A percentile compares a stretch with the other conserved stretches of the same genome.
phyloP scores from a whole-genome alignment of 2,329 filamentous ascomycete genomes.

The Blastomyces parvus region DNA sequence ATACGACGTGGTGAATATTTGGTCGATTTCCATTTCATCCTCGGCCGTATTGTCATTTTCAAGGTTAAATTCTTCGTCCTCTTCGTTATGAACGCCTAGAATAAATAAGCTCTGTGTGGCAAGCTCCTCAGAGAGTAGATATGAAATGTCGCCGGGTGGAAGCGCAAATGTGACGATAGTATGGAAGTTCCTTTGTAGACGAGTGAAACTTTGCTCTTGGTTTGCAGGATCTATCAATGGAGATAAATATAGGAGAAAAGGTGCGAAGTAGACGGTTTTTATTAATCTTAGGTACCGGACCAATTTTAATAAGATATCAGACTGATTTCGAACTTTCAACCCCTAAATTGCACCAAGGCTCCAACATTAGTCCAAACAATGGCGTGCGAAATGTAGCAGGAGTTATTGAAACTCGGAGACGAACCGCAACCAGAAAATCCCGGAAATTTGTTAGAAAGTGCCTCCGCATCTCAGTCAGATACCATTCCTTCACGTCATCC shows the following conservation, averaged over 20 bases:
- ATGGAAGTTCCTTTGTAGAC: slow-evolving; percentile 37
- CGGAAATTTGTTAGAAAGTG: slow-evolving; percentile 36
- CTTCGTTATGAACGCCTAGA: slow-evolving; percentile 30
- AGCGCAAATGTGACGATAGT: slow-evolving; percentile 42
- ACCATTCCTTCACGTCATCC: slow-evolving; percentile 34
- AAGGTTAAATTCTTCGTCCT: slow-evolving; percentile 9
- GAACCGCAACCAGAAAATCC: slow-evolving; percentile 27
- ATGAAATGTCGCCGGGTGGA: slow-evolving; percentile 33
- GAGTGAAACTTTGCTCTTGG: slow-evolving; percentile 25
- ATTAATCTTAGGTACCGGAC: slow-evolving; percentile 29
- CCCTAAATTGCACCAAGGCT: slow-evolving; percentile 17
- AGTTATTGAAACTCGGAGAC: background rate
- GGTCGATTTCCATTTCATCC: slow-evolving; percentile 33
- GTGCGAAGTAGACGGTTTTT: slow-evolving; percentile 31
- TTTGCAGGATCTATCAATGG: slow-evolving; percentile 21
- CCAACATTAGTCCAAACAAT: background rate
- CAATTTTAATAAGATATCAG: slow-evolving; percentile 24
- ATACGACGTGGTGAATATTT: slow-evolving; percentile 30
- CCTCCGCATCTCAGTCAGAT: slow-evolving; percentile 34
- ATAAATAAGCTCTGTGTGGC: slow-evolving; percentile 37
- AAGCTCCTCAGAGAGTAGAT: slow-evolving; percentile 37
- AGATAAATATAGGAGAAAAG: slow-evolving; percentile 28
- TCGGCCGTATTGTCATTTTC: slow-evolving; percentile 12
- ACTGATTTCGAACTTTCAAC: slow-evolving; percentile 18
- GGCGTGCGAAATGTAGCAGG: background rate